Evolutionary conservation across 1,284 basidiomycete species (phyloP).

Genomic region (Marasmius sp.): DNA sequence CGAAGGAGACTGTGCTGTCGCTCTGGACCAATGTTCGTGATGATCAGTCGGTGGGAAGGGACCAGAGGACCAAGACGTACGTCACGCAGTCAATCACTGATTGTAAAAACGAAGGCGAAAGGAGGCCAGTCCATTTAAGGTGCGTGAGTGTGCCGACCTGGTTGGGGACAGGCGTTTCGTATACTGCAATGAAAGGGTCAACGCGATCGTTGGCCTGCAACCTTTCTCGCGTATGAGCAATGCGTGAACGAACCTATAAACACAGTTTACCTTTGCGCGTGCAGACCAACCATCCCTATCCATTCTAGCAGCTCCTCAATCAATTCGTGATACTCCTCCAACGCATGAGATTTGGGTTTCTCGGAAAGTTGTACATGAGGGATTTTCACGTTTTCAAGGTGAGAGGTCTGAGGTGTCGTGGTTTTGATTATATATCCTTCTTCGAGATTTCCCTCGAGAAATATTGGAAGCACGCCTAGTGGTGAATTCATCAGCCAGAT

Average conservation of each 20-base stretch:
- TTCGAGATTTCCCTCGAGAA: background rate
- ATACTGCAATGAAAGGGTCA: conserved; percentile 46
- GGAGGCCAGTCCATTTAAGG: conserved; percentile 59
- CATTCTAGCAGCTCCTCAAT: conserved; percentile 60
- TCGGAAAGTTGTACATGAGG: conserved; percentile 31
- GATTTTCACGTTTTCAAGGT: conserved; percentile 25
- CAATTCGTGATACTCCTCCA: conserved; percentile 43
- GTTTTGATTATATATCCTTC: background rate
- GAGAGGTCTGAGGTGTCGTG: conserved; percentile 14
- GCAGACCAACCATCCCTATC: conserved; percentile 60
- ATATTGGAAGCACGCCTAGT: background rate
- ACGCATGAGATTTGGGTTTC: conserved; percentile 19
- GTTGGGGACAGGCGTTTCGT: conserved; percentile 44
- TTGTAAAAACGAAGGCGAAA: conserved; percentile 51
- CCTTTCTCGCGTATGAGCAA: conserved; percentile 22
- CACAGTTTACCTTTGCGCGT: conserved; percentile 37
- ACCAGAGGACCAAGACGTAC: conserved; percentile 29
- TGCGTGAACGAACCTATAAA: conserved; percentile 1
- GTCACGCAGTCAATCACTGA: conserved; percentile 41
- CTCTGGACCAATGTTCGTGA: conserved; percentile 8
- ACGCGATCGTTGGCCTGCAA: conserved; percentile 42
- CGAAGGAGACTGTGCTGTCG: background rate
- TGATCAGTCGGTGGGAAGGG: conserved; percentile 10
- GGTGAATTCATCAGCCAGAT: too few species aligned
- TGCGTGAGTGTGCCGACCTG: conserved; percentile 45